Evolutionary conservation across 2,329 filamentous ascomycete species (phyloP).

Genomic region (Geoglossum cookeanum): DNA sequence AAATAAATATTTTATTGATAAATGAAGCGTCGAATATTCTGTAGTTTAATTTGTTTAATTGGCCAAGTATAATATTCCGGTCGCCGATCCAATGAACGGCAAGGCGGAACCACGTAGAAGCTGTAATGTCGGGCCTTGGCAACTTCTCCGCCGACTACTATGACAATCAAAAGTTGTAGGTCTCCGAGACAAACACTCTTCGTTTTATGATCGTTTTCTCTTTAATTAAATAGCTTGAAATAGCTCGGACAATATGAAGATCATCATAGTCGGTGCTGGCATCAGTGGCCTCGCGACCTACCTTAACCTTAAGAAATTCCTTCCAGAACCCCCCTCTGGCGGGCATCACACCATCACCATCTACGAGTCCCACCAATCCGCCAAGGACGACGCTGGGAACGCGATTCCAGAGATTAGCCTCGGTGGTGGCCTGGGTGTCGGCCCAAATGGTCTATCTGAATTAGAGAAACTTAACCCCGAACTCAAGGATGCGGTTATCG

Average conservation of each 20-base stretch:
- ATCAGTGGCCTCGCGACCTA: slow-evolving; percentile 12
- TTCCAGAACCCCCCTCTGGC: slow-evolving; percentile 5
- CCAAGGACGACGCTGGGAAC: slow-evolving; percentile 5
- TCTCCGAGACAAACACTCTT: too few relatives aligned
- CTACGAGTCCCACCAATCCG: slow-evolving; percentile 13
- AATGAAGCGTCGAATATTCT: too few relatives aligned
- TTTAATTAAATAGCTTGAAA: too few relatives aligned
- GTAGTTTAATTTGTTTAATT: too few relatives aligned
- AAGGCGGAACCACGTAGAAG: too few relatives aligned
- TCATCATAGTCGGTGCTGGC: slow-evolving; percentile 8
- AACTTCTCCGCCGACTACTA: too few relatives aligned
- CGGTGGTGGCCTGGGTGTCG: slow-evolving; percentile 15
- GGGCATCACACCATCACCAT: slow-evolving; percentile 10
- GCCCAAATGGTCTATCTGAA: slow-evolving; percentile 15
- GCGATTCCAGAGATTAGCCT: slow-evolving; percentile 5
- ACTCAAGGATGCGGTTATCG: slow-evolving; percentile 10
- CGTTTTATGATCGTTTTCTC: too few relatives aligned
- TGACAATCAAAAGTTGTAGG: too few relatives aligned
- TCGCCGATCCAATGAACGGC: too few relatives aligned
- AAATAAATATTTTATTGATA: too few relatives aligned
- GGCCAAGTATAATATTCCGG: too few relatives aligned
- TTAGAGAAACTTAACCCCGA: slow-evolving; percentile 10
- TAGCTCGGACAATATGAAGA: slow-evolving; percentile 10
- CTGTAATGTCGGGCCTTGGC: too few relatives aligned
- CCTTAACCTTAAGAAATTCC: slow-evolving; percentile 14